These are phyloP conservation scores for Colletotrichum chrysophilum DNA, from an alignment of 2,329 filamentous ascomycete species.

Conservation along the genomic window DNA sequence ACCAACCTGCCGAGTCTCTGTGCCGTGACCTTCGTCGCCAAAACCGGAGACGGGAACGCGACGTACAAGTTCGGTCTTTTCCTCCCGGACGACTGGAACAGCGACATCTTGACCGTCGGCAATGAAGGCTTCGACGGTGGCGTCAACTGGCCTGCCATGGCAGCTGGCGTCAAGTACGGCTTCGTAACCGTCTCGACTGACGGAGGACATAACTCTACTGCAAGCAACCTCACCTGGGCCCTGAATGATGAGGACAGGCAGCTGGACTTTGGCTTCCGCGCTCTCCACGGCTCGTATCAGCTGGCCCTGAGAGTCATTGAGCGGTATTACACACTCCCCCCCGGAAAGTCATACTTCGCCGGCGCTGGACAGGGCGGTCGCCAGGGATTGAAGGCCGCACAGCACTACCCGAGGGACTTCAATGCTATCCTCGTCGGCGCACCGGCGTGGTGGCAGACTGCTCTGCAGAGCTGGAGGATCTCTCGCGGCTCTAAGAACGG, in stretches of 20 bases:
- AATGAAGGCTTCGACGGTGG: conserved; percentile 34
- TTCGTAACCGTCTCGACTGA: conserved; percentile 47
- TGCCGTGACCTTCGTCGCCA: conserved; percentile 33
- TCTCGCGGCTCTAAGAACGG: conserved; percentile 54
- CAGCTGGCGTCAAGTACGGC: conserved; percentile 33
- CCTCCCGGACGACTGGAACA: conserved; percentile 35
- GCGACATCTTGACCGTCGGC: conserved; percentile 33
- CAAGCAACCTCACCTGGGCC: conserved; percentile 40
- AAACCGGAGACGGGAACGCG: conserved; percentile 21
- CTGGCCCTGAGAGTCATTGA: conserved; percentile 51
- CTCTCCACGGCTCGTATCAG: conserved; percentile 53
- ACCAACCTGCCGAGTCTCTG: conserved; percentile 36
- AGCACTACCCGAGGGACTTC: conserved; percentile 35
- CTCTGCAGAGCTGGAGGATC: conserved; percentile 47
- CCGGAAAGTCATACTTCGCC: conserved; percentile 46
- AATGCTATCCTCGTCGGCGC: conserved; percentile 58
- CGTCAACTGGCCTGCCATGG: conserved; percentile 39
- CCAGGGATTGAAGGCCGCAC: conserved; percentile 44
- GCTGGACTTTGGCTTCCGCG: conserved; percentile 43
- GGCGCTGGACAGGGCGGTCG: conserved; percentile 58
- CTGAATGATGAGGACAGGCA: conserved; percentile 36
- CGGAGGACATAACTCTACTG: conserved; percentile 44
- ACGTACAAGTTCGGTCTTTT: conserved; percentile 36
- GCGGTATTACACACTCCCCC: conserved; percentile 47
- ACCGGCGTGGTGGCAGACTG: conserved; percentile 55